These are phyloP conservation scores for Hibiscus tridactylites DNA, from an alignment of 345 rosid species.

Conservation along the genomic window DNA sequence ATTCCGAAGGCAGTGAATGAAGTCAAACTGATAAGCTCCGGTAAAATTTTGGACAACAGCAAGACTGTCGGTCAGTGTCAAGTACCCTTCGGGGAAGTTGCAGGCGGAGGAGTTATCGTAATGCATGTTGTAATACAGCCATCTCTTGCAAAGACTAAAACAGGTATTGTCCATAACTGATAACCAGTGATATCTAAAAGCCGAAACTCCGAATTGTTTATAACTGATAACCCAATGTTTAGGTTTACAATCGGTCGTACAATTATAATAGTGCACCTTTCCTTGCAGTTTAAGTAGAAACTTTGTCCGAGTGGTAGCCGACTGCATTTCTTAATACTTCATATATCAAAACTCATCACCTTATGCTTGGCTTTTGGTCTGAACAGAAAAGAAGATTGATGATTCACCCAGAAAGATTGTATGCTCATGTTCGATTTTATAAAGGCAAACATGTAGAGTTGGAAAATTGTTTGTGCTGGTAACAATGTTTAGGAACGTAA, in stretches of 20 bases:
- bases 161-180: conserved; percentile 30
- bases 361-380: conserved; percentile 8
- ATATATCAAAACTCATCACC: too few species aligned
- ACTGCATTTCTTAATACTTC: too few species aligned
- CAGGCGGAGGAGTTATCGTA: conserved; percentile 47
- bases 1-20: conserved; percentile 71
- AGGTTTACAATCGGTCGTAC: too few species aligned
- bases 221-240: too few species aligned
- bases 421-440: conserved; percentile 78
- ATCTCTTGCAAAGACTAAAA: conserved; percentile 43
- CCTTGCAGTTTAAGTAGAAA: not conserved
- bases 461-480: conserved; percentile 11
- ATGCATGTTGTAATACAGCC: conserved; percentile 79
- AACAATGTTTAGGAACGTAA: conserved; percentile 37
- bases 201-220: too few species aligned
- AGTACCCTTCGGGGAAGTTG: conserved; percentile 58
- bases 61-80: conserved; percentile 86
- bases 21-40: conserved; percentile 79
- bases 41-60: conserved; percentile 76
- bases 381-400: conserved; percentile 81
- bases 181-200: too few species aligned
- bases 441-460: conserved; percentile 22
- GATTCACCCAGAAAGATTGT: conserved; percentile 57
- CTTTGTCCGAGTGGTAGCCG: not conserved
- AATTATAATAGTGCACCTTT: not conserved